Percentiles rank a stretch among this genome's conserved stretches.
phyloP scores from a whole-genome alignment of 225 moss, liverwort and hornwort genomes.

The Antitrichia curtipendula region DNA sequence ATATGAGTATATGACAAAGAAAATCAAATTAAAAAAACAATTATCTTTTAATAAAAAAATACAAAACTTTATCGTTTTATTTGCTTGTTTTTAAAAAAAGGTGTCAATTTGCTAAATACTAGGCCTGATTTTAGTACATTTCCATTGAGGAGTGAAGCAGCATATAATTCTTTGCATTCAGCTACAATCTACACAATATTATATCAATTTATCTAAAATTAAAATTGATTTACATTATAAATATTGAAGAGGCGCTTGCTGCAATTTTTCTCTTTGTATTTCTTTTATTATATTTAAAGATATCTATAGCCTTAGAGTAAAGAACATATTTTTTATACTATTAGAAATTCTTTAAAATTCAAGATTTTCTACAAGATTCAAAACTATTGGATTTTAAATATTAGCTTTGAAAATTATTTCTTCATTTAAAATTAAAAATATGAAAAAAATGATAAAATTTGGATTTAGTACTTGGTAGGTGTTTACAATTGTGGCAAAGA shows the following conservation, averaged over 20 bases:
- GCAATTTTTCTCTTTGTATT: neutral
- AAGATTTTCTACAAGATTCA: neutral
- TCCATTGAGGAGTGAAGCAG: neutral
- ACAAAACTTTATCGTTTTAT: neutral
- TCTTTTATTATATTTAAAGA: neutral
- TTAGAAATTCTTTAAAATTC: neutral
- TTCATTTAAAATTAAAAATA: neutral
- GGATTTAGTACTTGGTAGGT: neutral
- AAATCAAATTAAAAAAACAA: neutral
- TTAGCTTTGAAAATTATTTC: neutral
- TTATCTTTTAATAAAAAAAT: neutral
- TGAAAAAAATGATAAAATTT: neutral
- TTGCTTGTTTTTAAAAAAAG: neutral
- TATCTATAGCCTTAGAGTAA: neutral
- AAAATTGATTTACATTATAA: neutral
- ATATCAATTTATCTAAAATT: neutral
- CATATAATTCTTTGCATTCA: constrained; percentile 7
- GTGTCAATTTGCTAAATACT: constrained; percentile 1
- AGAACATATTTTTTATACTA: neutral
- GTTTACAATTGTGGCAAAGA: neutral
- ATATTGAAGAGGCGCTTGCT: rapidly evolving
- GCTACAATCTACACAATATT: neutral
- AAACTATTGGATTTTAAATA: neutral
- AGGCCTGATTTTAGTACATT: neutral
- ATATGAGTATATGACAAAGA: neutral